phyloP scores from a whole-genome alignment of 139 green algal species.

The Coccomyxa sp. region DNA sequence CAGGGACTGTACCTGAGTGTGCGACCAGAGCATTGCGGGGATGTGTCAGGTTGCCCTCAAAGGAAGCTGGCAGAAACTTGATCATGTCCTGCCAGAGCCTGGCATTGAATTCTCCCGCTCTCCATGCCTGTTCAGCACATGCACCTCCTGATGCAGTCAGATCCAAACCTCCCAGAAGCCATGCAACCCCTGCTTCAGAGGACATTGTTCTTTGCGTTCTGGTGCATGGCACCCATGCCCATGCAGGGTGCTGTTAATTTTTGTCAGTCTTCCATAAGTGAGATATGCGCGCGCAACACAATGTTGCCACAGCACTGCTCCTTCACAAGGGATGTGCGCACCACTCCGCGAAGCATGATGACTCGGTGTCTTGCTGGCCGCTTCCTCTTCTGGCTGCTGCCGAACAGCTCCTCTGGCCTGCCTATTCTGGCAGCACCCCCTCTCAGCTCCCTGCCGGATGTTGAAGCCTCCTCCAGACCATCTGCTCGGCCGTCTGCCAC shows the following conservation, averaged over 20 bases:
- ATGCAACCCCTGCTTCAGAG: background rate
- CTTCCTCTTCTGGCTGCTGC: background rate
- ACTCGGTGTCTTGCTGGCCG: background rate
- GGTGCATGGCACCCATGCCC: constrained; percentile 22
- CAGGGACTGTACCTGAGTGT: too few relatives aligned
- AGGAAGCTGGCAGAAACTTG: constrained; percentile 38
- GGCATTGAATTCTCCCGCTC: background rate
- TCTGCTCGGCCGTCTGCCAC: constrained; percentile 7
- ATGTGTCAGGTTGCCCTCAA: constrained; percentile 21
- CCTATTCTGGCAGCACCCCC: background rate
- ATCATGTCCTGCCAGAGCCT: constrained; percentile 40
- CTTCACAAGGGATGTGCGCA: background rate
- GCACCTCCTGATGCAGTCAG: background rate
- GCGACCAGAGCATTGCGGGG: constrained; percentile 31
- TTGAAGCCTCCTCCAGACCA: background rate
- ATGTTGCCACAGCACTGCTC: constrained; percentile 30
- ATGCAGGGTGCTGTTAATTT: constrained; percentile 30
- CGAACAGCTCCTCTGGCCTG: background rate
- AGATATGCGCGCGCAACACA: constrained; percentile 33
- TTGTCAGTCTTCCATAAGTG: constrained; percentile 24
- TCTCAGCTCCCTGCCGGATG: too few relatives aligned
- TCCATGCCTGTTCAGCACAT: too few relatives aligned
- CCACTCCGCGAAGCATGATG: constrained; percentile 13
- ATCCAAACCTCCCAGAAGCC: background rate
- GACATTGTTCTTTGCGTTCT: background rate